Conservation (phyloP, 1,284 basidiomycete species). For the Boletus calvinii region DNA sequence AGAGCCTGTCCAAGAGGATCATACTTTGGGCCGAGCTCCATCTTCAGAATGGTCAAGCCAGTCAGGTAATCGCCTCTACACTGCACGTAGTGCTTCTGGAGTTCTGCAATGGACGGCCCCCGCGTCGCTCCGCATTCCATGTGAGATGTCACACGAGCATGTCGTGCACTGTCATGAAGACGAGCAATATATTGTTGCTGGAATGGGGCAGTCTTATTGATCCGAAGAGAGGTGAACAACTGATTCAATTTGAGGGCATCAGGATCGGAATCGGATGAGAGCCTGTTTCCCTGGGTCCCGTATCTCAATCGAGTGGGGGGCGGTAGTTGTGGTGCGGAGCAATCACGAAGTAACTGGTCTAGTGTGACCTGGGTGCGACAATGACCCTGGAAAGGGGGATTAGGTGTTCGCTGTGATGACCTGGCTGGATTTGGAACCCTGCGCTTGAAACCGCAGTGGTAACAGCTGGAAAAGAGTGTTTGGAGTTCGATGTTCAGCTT, state of each 20-base stretch:
- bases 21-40: neutral
- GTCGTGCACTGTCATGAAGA: neutral
- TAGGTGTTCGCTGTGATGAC: too few species aligned
- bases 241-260: neutral
- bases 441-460: too few species aligned
- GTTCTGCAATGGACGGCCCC: neutral
- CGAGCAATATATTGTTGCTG: neutral
- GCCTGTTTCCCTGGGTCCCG: neutral
- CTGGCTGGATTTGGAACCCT: too few species aligned
- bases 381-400: too few species aligned
- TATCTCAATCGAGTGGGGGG: neutral
- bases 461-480: too few species aligned
- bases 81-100: neutral
- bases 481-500: too few species aligned
- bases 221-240: neutral
- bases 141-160: neutral
- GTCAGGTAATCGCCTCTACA: neutral
- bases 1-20: neutral
- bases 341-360: neutral
- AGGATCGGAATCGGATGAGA: neutral
- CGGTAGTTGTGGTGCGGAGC: neutral
- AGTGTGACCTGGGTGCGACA: neutral
- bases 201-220: neutral
- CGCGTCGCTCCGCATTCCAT: neutral
- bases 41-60: neutral